Evolutionary conservation across 768 basidiomycete species (phyloP).

Genomic region (Auricularia sp.): DNA sequence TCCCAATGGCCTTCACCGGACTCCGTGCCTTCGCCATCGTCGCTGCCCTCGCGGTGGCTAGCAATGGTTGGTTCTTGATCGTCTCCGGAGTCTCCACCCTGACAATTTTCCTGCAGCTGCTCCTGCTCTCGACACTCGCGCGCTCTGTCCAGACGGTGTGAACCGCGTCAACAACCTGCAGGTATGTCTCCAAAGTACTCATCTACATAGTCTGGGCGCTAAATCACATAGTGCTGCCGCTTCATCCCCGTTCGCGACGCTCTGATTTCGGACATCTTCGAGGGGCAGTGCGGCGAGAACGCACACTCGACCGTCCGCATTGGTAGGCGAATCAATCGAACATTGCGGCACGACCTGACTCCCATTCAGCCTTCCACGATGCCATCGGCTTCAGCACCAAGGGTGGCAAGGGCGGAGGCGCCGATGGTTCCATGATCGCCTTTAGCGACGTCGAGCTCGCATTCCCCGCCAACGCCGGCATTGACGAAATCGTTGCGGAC

Average conservation of each 20-base stretch:
- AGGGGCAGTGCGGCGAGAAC: background rate
- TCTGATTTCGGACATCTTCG: background rate
- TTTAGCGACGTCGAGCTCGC: conserved; percentile 16
- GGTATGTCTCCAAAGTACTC: too few species aligned
- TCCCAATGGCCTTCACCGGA: background rate
- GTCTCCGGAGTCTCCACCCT: background rate
- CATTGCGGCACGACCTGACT: background rate
- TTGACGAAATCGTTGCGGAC: conserved; percentile 16
- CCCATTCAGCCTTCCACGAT: conserved; percentile 9
- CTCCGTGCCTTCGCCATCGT: background rate
- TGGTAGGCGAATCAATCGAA: background rate
- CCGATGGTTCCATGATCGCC: conserved; percentile 19
- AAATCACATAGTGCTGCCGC: background rate
- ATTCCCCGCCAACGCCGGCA: conserved; percentile 19
- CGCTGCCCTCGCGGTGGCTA: background rate
- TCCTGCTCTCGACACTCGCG: background rate
- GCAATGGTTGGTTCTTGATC: background rate
- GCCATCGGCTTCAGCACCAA: conserved; percentile 5
- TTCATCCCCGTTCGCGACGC: background rate
- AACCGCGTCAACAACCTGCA: background rate
- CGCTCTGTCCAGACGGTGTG: background rate
- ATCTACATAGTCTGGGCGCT: too few species aligned
- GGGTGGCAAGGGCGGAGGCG: conserved; percentile 15
- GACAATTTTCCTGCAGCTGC: background rate
- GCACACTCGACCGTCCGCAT: background rate